Conservation (phyloP, 225 moss, liverwort and hornwort genomes). For the Sphagnum contortum region DNA sequence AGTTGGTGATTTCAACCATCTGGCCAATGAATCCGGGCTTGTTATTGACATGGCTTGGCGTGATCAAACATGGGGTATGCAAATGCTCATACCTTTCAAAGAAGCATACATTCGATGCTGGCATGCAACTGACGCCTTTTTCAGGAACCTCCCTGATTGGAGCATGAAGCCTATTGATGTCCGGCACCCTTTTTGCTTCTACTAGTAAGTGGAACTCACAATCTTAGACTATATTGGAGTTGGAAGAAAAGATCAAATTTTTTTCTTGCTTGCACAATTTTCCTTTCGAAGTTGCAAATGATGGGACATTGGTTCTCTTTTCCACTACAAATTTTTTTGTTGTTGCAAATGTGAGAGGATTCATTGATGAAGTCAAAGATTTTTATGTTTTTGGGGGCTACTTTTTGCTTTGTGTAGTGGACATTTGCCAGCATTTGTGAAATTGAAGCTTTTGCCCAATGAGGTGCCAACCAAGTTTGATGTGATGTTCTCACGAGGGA, state of each 20-base stretch:
- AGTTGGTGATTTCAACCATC: slow-evolving; percentile 37
- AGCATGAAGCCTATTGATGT: slow-evolving; percentile 68
- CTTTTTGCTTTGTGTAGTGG: slow-evolving; percentile 29
- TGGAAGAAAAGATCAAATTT: too few relatives aligned
- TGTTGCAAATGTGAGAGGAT: too few relatives aligned
- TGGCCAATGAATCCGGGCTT: slow-evolving; percentile 61
- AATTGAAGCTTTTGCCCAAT: slow-evolving; percentile 44
- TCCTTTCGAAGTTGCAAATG: neutral
- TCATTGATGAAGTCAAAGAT: too few relatives aligned
- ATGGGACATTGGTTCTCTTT: neutral
- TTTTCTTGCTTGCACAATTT: neutral
- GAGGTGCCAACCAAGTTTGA: slow-evolving; percentile 29
- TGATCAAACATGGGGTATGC: slow-evolving; percentile 56
- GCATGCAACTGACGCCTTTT: slow-evolving; percentile 59
- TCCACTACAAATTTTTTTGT: too few relatives aligned
- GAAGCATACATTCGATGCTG: slow-evolving; percentile 64
- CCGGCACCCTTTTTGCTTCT: slow-evolving; percentile 84
- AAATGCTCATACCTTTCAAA: slow-evolving; percentile 51
- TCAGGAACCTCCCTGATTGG: slow-evolving; percentile 56
- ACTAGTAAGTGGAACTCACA: slow-evolving; percentile 43
- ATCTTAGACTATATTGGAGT: too few relatives aligned
- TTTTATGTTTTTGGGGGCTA: too few relatives aligned
- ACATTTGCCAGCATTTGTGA: slow-evolving; percentile 67
- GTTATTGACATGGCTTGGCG: slow-evolving; percentile 68
- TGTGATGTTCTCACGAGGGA: slow-evolving; percentile 78